These are phyloP conservation scores for Dictyostelium capitatum DNA, from an alignment of 78 protist species.

Conservation along the genomic window DNA sequence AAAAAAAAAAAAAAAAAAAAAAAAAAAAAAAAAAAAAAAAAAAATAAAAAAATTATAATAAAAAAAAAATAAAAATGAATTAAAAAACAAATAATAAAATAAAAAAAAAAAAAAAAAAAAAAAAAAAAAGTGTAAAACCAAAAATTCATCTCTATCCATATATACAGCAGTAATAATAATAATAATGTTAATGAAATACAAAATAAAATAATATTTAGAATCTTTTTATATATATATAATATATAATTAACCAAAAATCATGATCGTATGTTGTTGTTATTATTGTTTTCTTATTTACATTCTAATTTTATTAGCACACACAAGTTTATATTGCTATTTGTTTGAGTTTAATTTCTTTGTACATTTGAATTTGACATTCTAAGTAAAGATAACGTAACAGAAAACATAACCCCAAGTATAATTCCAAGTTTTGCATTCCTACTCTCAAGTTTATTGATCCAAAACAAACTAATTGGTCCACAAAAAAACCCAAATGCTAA, in stretches of 20 bases:
- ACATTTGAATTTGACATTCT: slow-evolving; percentile 5
- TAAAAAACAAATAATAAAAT: neutral
- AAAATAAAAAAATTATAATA: neutral
- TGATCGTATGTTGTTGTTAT: too few relatives aligned
- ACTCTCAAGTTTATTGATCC: slow-evolving; percentile 6
- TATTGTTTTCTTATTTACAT: too few relatives aligned
- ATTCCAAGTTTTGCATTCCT: slow-evolving; percentile 39
- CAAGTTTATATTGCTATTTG: neutral
- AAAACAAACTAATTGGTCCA: slow-evolving; percentile 44
- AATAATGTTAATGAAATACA: too few relatives aligned
- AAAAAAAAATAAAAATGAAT: neutral
- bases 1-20: neutral
- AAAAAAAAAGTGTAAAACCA: neutral
- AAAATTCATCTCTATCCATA: too few relatives aligned
- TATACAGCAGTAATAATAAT: too few relatives aligned
- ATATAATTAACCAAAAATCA: too few relatives aligned
- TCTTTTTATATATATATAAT: too few relatives aligned
- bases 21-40: neutral
- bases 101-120: neutral
- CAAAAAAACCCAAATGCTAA: slow-evolving; percentile 29
- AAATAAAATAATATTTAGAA: too few relatives aligned
- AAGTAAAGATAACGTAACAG: neutral
- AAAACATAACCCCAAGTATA: slow-evolving; percentile 20
- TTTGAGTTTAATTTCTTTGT: neutral
- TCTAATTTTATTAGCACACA: too few relatives aligned